These are phyloP conservation scores for Forsythia suspensa DNA, from an alignment of 257 asterid genomes.

Conservation along the genomic window DNA sequence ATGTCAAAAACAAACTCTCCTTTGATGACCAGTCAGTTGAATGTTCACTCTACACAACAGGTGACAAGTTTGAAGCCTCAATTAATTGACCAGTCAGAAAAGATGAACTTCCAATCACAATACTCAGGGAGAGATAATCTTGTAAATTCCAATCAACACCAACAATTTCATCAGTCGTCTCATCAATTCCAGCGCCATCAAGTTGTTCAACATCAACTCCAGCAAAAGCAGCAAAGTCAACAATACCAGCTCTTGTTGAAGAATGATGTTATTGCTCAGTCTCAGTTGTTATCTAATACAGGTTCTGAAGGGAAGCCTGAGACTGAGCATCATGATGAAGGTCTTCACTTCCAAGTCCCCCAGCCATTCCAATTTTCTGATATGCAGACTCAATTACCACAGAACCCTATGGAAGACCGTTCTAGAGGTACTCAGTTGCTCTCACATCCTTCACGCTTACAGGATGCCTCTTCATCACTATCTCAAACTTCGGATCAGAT, in stretches of 20 bases:
- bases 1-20: constrained; percentile 51
- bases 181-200: constrained; percentile 69
- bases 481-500: constrained; percentile 55
- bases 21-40: constrained; percentile 48
- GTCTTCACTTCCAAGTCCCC: constrained; percentile 53
- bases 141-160: constrained; percentile 56
- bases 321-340: constrained; percentile 50
- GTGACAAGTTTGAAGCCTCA: constrained; percentile 46
- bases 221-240: constrained; percentile 60
- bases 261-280: constrained; percentile 54
- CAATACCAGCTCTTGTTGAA: constrained; percentile 53
- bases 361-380: constrained; percentile 59
- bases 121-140: constrained; percentile 48
- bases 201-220: constrained; percentile 53
- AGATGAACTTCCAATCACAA: constrained; percentile 54
- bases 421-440: constrained; percentile 54
- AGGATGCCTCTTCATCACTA: constrained; percentile 43
- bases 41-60: constrained; percentile 51
- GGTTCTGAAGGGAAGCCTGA: constrained; percentile 54
- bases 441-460: constrained; percentile 47
- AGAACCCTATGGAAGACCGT: constrained; percentile 48
- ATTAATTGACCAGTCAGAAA: constrained; percentile 53
- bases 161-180: constrained; percentile 52
- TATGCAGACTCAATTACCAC: constrained; percentile 58
- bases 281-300: constrained; percentile 52